Conservation (phyloP, 257 asterid genomes). For the Euphrasia confusa region DNA sequence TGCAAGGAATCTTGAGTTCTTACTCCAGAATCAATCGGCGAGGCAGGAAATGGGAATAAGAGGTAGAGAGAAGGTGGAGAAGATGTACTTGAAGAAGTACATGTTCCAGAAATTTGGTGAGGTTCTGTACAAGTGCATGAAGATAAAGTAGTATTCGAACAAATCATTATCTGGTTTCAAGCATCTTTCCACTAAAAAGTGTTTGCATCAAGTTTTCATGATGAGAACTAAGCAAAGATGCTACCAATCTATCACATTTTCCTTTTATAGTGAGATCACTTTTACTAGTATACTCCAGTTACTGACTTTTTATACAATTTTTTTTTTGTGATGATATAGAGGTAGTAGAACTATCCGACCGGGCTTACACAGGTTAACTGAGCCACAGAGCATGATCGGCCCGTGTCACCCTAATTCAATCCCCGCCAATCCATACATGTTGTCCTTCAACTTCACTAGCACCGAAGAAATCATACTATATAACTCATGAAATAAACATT, state of each 20-base stretch:
- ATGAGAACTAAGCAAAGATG: not conserved
- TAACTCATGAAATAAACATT: no score
- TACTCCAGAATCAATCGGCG: constrained; percentile 52
- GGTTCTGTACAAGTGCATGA: constrained; percentile 84
- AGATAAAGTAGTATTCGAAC: constrained; percentile 48
- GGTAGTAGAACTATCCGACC: no score
- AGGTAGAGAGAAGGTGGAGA: constrained; percentile 82
- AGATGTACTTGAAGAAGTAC: constrained; percentile 78
- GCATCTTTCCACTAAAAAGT: constrained; percentile 5
- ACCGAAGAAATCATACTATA: no score
- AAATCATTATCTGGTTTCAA: constrained; percentile 25
- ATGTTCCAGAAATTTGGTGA: constrained; percentile 89
- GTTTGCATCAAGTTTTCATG: constrained; percentile 6
- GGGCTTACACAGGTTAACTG: no score
- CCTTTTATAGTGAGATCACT: no score
- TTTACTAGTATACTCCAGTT: no score
- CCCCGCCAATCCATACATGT: no score
- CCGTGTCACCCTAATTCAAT: no score
- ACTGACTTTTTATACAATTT: no score
- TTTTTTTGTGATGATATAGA: no score
- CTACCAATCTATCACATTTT: constrained; percentile 12
- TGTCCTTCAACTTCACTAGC: no score
- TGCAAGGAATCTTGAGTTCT: constrained; percentile 55
- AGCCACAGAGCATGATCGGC: no score
- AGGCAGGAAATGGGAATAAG: constrained; percentile 69